phyloP scores from a whole-genome alignment of 129 eudicot species.

The Saussurea involucrata region DNA sequence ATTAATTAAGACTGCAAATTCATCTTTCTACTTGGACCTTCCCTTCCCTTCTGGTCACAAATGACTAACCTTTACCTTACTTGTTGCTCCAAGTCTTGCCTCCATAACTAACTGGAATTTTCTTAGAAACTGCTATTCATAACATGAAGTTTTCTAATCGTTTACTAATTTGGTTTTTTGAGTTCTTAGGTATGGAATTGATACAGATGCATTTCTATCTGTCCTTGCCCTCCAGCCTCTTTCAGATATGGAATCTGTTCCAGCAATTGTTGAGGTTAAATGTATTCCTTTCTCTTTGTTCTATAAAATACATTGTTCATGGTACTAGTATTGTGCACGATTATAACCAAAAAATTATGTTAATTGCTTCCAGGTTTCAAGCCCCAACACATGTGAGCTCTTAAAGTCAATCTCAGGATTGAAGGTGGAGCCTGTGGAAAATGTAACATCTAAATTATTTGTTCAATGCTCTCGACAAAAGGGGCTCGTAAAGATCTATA shows the following conservation, averaged over 20 bases:
- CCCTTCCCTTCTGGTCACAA: not conserved
- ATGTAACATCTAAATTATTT: slow-evolving; percentile 93
- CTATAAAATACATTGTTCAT: not conserved
- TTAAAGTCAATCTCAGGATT: slow-evolving; percentile 83
- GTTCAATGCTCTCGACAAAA: slow-evolving; percentile 98
- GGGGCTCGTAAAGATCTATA: slow-evolving; percentile 91
- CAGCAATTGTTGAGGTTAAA: slow-evolving; percentile 85
- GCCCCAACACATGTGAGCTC: slow-evolving; percentile 82
- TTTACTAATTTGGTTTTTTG: slow-evolving; percentile 6
- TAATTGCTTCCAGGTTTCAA: slow-evolving; percentile 65
- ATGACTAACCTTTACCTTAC: not conserved
- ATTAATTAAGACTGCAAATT: not conserved
- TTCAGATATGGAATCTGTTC: slow-evolving; percentile 69
- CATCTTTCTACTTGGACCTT: not conserved
- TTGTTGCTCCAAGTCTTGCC: not conserved
- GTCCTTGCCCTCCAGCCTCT: slow-evolving; percentile 98
- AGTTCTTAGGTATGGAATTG: slow-evolving; percentile 75
- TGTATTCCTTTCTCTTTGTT: not conserved
- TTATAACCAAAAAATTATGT: not conserved
- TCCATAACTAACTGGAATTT: not conserved
- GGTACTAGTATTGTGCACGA: not conserved
- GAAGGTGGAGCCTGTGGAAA: slow-evolving; percentile 87
- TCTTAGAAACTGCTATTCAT: not conserved
- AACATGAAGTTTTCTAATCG: not conserved
- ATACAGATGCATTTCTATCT: slow-evolving; percentile 92